Conservation (phyloP, 257 asterid species). For the Eustoma russellianum region DNA sequence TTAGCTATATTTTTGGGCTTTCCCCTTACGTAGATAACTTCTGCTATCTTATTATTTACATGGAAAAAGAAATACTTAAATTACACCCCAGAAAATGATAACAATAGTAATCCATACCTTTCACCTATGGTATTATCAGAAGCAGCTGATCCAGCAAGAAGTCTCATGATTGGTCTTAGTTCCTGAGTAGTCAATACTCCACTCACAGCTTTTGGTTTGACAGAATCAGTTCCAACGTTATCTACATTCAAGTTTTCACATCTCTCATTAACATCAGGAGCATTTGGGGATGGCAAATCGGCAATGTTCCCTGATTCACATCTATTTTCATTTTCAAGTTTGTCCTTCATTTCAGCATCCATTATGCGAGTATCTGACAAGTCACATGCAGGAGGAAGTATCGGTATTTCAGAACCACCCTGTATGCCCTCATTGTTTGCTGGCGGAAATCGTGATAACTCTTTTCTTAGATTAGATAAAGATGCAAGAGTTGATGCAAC, state of each 20-base stretch:
- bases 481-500: slow-evolving; percentile 77
- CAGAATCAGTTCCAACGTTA: slow-evolving; percentile 18
- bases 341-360: slow-evolving; percentile 54
- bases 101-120: slow-evolving; percentile 23
- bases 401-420: slow-evolving; percentile 43
- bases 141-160: slow-evolving; percentile 38
- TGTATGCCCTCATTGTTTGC: slow-evolving; percentile 40
- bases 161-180: slow-evolving; percentile 42
- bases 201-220: slow-evolving; percentile 43
- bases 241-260: slow-evolving; percentile 31
- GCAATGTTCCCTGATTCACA: slow-evolving; percentile 32
- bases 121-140: slow-evolving; percentile 42
- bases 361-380: slow-evolving; percentile 35
- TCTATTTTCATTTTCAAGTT: slow-evolving; percentile 33
- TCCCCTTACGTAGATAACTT: too few species aligned
- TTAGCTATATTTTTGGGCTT: too few species aligned
- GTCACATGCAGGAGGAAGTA: slow-evolving; percentile 58
- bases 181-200: slow-evolving; percentile 33
- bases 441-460: slow-evolving; percentile 52
- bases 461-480: slow-evolving; percentile 44
- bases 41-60: too few species aligned
- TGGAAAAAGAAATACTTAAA: too few species aligned
- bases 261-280: slow-evolving; percentile 10
- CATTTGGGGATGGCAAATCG: slow-evolving; percentile 24
- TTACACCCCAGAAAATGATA: too few species aligned